A percentile compares a stretch with the other conserved stretches of the same genome.
phyloP scores from a whole-genome alignment of 202 grass and related monocot species.

The Setaria italica region DNA sequence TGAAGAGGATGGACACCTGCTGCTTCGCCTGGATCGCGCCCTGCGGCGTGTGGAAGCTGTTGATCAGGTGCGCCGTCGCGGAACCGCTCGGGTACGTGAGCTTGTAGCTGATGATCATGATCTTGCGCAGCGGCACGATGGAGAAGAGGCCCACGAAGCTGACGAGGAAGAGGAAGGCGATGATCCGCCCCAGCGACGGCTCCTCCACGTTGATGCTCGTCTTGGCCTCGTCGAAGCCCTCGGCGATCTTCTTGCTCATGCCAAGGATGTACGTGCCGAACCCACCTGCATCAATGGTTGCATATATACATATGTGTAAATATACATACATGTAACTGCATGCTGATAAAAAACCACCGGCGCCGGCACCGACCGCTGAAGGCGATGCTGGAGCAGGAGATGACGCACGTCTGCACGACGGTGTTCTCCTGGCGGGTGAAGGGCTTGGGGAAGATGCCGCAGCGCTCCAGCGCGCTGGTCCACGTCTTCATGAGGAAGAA shows the following conservation, averaged over 20 bases:
- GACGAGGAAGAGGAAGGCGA: slow-evolving; percentile 70
- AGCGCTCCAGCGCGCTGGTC: slow-evolving; percentile 60
- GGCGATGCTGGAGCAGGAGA: slow-evolving; percentile 72
- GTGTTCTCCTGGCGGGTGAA: slow-evolving; percentile 92
- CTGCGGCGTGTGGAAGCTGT: slow-evolving; percentile 83
- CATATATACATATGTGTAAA: no score
- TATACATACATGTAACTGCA: no score
- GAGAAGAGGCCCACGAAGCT: slow-evolving; percentile 76
- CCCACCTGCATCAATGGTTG: slow-evolving; percentile 11
- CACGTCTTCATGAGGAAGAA: slow-evolving; percentile 86
- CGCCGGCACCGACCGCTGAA: slow-evolving; percentile 32
- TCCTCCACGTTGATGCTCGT: slow-evolving; percentile 65
- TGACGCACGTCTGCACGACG: slow-evolving; percentile 82
- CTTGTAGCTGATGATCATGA: slow-evolving; percentile 86
- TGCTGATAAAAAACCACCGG: no score
- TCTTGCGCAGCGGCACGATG: slow-evolving; percentile 74
- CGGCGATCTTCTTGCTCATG: slow-evolving; percentile 70
- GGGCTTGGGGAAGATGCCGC: slow-evolving; percentile 59
- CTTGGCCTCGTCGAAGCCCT: slow-evolving; percentile 57
- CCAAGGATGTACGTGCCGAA: slow-evolving; percentile 82
- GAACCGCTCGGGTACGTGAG: slow-evolving; percentile 76
- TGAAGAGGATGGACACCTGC: slow-evolving; percentile 72
- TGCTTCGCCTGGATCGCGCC: slow-evolving; percentile 67
- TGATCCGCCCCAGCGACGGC: slow-evolving; percentile 62
- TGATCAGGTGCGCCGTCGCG: slow-evolving; percentile 82